These are phyloP conservation scores for Rosa rugosa DNA, from an alignment of 306 rosid species.

Conservation along the genomic window DNA sequence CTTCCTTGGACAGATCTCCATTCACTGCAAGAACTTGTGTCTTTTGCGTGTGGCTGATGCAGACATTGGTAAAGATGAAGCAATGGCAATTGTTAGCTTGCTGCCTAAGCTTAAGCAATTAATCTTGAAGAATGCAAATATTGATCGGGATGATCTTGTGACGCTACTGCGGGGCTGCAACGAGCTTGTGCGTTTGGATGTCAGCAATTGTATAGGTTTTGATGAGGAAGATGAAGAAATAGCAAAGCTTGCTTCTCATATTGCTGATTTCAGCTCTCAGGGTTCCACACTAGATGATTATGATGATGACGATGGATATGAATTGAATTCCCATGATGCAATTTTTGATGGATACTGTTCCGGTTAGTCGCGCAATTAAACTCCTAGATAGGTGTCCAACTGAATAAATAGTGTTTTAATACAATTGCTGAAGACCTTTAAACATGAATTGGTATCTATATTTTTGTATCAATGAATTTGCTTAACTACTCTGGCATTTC, in stretches of 20 bases:
- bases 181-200: not conserved
- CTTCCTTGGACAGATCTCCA: not conserved
- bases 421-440: too few species aligned
- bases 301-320: not conserved
- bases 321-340: not conserved
- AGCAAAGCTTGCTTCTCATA: slow-evolving; percentile 1
- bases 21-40: not conserved
- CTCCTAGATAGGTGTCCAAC: too few species aligned
- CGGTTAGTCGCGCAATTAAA: too few species aligned
- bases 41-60: not conserved
- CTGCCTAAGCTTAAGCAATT: slow-evolving; percentile 6
- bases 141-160: not conserved
- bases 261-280: not conserved
- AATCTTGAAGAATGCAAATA: not conserved
- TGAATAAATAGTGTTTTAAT: not conserved
- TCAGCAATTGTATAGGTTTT: not conserved
- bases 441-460: too few species aligned
- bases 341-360: not conserved
- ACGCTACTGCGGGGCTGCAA: not conserved
- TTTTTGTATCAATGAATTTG: too few species aligned
- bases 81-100: not conserved
- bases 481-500: too few species aligned
- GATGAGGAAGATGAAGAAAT: not conserved
- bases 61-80: not conserved
- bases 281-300: not conserved